Conservation (phyloP, 2,329 filamentous ascomycete genomes). For the Colletotrichum eremochloae region DNA sequence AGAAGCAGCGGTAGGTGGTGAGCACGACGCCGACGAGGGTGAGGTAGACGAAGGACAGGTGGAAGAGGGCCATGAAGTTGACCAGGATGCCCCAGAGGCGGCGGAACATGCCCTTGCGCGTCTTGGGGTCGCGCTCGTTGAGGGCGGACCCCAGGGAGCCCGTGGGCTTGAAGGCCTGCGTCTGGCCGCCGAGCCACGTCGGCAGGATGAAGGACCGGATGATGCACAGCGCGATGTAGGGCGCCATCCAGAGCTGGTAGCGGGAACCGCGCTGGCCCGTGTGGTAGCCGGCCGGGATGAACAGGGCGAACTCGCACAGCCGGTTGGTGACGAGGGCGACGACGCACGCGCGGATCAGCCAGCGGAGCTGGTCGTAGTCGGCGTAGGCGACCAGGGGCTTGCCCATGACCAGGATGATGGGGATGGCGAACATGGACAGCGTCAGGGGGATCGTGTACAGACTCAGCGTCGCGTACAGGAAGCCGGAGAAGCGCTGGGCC, state of each 20-base stretch:
- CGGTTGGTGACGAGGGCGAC: slow-evolving; percentile 64
- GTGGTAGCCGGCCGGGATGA: slow-evolving; percentile 70
- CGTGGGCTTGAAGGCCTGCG: slow-evolving; percentile 71
- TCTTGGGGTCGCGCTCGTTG: slow-evolving; percentile 68
- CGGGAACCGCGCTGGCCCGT: slow-evolving; percentile 69
- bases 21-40: slow-evolving; percentile 64
- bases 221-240: slow-evolving; percentile 70
- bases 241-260: slow-evolving; percentile 73
- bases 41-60: slow-evolving; percentile 67
- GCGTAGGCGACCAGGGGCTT: slow-evolving; percentile 70
- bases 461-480: slow-evolving; percentile 68
- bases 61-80: slow-evolving; percentile 69
- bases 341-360: slow-evolving; percentile 70
- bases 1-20: slow-evolving; percentile 65
- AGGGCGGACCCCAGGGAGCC: slow-evolving; percentile 68
- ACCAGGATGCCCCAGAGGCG: slow-evolving; percentile 67
- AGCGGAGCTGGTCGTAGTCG: slow-evolving; percentile 65
- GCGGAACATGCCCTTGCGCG: slow-evolving; percentile 64
- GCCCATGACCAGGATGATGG: slow-evolving; percentile 69
- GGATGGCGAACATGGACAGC: slow-evolving; percentile 69
- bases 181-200: slow-evolving; percentile 70
- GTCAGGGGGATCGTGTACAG: slow-evolving; percentile 69
- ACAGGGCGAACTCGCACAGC: slow-evolving; percentile 70
- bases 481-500: slow-evolving; percentile 70
- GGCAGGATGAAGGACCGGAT: slow-evolving; percentile 70